Evolutionary conservation across 768 basidiomycete genomes (phyloP).

Genomic region (Pisolithus marmoratus): DNA sequence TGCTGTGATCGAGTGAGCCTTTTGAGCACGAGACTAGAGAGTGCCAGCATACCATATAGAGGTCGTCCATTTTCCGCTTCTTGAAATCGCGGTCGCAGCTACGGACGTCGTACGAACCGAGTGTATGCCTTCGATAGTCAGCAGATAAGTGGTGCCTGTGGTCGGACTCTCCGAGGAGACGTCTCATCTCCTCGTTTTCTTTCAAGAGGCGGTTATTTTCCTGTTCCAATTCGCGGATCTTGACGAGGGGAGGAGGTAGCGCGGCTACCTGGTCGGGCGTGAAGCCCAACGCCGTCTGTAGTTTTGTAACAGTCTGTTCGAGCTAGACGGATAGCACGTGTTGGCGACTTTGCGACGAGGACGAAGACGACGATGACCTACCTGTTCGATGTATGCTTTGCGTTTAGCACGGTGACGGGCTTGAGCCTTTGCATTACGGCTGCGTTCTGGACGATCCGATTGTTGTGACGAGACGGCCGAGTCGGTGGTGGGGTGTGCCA

Average conservation of each 20-base stretch:
- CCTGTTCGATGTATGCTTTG: conserved; percentile 91
- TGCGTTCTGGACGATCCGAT: conserved; percentile 70
- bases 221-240: conserved; percentile 79
- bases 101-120: conserved; percentile 44
- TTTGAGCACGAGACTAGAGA: background rate
- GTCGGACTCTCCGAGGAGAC: conserved; percentile 49
- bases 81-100: conserved; percentile 54
- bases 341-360: conserved; percentile 4
- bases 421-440: conserved; percentile 85
- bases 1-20: conserved; percentile 12
- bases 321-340: conserved; percentile 40
- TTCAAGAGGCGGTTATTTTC: conserved; percentile 67
- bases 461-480: conserved; percentile 28
- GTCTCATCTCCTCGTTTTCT: conserved; percentile 72
- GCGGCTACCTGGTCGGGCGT: conserved; percentile 71
- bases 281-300: conserved; percentile 69
- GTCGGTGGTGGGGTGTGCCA: conserved; percentile 47
- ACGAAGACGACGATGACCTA: conserved; percentile 23
- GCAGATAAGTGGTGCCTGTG: conserved; percentile 31
- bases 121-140: conserved; percentile 44
- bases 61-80: conserved; percentile 56
- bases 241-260: conserved; percentile 64
- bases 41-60: conserved; percentile 42
- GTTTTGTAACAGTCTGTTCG: conserved; percentile 80
- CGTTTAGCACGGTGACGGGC: conserved; percentile 87